phyloP scores from a whole-genome alignment of 2,329 filamentous ascomycete species.

The Claviceps pusilla region DNA sequence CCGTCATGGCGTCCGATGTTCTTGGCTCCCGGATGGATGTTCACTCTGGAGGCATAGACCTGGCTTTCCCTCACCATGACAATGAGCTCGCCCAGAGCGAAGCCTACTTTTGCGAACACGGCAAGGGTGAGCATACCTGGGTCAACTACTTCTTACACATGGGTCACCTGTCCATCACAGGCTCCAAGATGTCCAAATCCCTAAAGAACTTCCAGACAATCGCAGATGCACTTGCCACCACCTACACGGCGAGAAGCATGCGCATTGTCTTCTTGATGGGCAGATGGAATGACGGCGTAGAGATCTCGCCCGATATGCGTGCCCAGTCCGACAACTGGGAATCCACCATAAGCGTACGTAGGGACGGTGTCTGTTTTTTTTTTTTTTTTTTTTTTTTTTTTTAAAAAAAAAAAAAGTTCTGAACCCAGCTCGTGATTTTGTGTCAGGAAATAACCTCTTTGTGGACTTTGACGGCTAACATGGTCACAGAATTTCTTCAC shows the following conservation, averaged over 20 bases:
- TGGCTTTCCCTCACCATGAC: slow-evolving; percentile 84
- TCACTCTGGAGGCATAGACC: slow-evolving; percentile 81
- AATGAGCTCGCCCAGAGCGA: slow-evolving; percentile 86
- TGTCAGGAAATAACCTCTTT: neutral
- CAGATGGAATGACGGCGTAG: slow-evolving; percentile 79
- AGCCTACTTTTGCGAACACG: slow-evolving; percentile 54
- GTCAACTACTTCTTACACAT: slow-evolving; percentile 94
- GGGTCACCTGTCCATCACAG: slow-evolving; percentile 73
- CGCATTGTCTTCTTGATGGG: slow-evolving; percentile 79
- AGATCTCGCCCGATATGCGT: slow-evolving; percentile 74
- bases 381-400: no score
- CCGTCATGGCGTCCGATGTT: slow-evolving; percentile 84
- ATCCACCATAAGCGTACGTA: slow-evolving; percentile 50
- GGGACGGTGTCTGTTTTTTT: neutral
- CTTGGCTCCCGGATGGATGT: slow-evolving; percentile 78
- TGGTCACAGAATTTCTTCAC: slow-evolving; percentile 40
- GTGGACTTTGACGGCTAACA: neutral
- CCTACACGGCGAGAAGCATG: slow-evolving; percentile 64
- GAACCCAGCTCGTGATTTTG: neutral
- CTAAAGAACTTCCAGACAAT: slow-evolving; percentile 95
- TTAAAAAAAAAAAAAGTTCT: neutral
- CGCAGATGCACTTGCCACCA: slow-evolving; percentile 55
- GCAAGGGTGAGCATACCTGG: slow-evolving; percentile 53
- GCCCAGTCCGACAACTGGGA: slow-evolving; percentile 67
- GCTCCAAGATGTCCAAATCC: slow-evolving; percentile 91